Evolutionary conservation across 1,139 yeast genomes (phyloP).

Genomic region (Pneumocystis murina): DNA sequence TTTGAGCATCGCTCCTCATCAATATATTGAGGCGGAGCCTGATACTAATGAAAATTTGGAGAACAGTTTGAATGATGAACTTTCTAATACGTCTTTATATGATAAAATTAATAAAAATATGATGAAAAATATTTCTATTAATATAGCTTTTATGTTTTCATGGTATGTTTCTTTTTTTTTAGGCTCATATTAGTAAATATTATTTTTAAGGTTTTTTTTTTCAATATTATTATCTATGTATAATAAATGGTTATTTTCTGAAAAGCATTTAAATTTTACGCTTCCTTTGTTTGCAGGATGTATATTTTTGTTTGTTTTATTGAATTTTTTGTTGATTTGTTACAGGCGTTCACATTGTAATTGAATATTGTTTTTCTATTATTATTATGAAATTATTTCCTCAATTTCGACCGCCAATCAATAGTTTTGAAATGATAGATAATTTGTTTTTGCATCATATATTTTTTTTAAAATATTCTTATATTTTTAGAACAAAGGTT

Average conservation of each 20-base stretch:
- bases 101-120: neutral
- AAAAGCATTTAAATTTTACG: conserved; percentile 49
- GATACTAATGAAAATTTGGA: neutral
- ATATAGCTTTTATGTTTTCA: neutral
- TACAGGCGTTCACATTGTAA: conserved; percentile 50
- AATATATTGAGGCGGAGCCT: neutral
- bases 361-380: conserved; percentile 40
- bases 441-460: conserved; percentile 11
- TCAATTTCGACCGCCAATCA: conserved; percentile 30
- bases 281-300: conserved; percentile 71
- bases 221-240: conserved; percentile 28
- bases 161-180: neutral
- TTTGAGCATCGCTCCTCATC: neutral
- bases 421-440: conserved; percentile 10
- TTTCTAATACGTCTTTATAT: neutral
- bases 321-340: neutral
- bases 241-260: conserved; percentile 89
- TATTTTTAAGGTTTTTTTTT: conserved; percentile 13
- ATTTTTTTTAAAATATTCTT: conserved; percentile 3
- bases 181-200: neutral
- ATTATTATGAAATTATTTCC: conserved; percentile 35
- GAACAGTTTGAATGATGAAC: neutral
- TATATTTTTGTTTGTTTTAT: neutral
- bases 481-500: conserved; percentile 31
- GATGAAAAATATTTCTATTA: neutral